Conservation (phyloP, 108 stramenopile species). For the Cyclotella cryptica region DNA sequence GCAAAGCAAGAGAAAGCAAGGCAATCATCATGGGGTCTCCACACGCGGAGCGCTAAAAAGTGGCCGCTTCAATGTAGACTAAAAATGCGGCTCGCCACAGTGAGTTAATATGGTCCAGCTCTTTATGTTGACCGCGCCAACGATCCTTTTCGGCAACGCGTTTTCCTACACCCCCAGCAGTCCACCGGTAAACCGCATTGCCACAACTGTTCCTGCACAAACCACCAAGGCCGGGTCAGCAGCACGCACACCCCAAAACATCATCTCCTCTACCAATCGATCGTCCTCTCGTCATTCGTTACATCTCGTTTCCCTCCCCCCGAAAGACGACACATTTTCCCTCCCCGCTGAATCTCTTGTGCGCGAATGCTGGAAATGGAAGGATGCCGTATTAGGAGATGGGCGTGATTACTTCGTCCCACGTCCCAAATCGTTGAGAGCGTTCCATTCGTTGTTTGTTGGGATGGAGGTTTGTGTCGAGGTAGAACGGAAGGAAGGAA, state of each 20-base stretch:
- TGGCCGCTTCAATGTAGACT: too few species aligned
- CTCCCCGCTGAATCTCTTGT: slow-evolving; percentile 44
- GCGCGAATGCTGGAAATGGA: slow-evolving; percentile 80
- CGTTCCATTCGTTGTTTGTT: slow-evolving; percentile 57
- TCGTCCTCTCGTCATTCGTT: slow-evolving; percentile 11
- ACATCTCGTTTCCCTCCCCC: slow-evolving; percentile 43
- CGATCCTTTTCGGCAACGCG: too few species aligned
- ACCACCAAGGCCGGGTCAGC: background rate
- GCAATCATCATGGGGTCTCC: too few species aligned
- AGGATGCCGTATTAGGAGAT: slow-evolving; percentile 78
- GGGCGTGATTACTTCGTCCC: slow-evolving; percentile 87
- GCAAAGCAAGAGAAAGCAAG: too few species aligned
- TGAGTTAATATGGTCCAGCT: too few species aligned
- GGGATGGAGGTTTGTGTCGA: slow-evolving; percentile 35
- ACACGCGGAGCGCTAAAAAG: too few species aligned
- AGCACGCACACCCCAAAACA: background rate
- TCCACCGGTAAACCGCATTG: background rate
- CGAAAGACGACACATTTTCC: slow-evolving; percentile 32
- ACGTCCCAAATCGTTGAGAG: slow-evolving; percentile 66
- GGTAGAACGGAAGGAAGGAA: background rate
- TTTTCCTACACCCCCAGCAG: too few species aligned
- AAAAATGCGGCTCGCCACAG: too few species aligned
- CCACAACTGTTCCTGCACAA: background rate
- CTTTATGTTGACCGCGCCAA: too few species aligned
- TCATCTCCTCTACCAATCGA: background rate